Evolutionary conservation across 2,329 filamentous ascomycete species (phyloP).

Genomic region (Pyrenochaeta sp.): DNA sequence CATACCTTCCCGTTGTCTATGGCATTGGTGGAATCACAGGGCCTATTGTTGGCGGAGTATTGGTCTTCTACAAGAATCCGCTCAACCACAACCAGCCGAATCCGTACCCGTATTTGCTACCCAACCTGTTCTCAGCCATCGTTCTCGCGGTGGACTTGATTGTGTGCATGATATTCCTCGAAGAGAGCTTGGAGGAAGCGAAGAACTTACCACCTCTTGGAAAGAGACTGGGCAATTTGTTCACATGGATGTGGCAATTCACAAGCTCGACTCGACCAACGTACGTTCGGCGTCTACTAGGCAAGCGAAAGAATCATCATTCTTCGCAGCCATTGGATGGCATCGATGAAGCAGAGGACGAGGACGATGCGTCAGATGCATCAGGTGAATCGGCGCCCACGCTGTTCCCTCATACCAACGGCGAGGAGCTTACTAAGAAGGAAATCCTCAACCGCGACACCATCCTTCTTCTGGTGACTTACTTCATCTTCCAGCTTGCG

Average conservation of each 20-base stretch:
- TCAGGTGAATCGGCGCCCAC: slow-evolving; percentile 42
- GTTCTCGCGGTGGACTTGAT: slow-evolving; percentile 77
- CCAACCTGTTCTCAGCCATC: slow-evolving; percentile 80
- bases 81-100: slow-evolving; percentile 61
- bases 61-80: slow-evolving; percentile 72
- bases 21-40: slow-evolving; percentile 93
- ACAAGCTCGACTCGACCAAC: slow-evolving; percentile 66
- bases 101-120: slow-evolving; percentile 81
- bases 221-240: slow-evolving; percentile 66
- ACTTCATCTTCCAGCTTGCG: slow-evolving; percentile 90
- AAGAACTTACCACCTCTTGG: slow-evolving; percentile 68
- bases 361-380: slow-evolving; percentile 54
- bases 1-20: slow-evolving; percentile 95
- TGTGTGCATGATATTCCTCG: slow-evolving; percentile 79
- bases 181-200: slow-evolving; percentile 81
- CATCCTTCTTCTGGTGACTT: slow-evolving; percentile 80
- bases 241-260: slow-evolving; percentile 76
- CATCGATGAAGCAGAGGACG: slow-evolving; percentile 52
- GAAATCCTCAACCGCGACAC: slow-evolving; percentile 82
- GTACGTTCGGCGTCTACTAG: slow-evolving; percentile 60
- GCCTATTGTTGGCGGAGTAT: slow-evolving; percentile 85
- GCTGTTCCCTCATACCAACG: slow-evolving; percentile 54
- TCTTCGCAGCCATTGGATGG: slow-evolving; percentile 42
- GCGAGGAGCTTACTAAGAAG: slow-evolving; percentile 59
- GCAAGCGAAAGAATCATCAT: slow-evolving; percentile 32